Evolutionary conservation across 2,329 filamentous ascomycete genomes (phyloP).

Genomic region (Ophiostoma himal-ulmi): DNA sequence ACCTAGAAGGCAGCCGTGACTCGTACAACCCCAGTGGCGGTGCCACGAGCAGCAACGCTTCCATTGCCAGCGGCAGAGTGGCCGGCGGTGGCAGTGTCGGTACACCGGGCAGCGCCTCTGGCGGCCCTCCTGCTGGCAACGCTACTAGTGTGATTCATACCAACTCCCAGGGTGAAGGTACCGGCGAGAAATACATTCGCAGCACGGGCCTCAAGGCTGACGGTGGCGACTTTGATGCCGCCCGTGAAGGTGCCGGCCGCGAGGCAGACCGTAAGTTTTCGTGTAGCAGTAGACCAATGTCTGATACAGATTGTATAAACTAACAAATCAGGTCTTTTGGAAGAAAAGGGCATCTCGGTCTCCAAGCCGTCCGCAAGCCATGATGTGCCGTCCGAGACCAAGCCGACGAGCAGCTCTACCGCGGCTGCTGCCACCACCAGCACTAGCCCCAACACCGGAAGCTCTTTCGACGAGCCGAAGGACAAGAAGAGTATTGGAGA

Average conservation of each 20-base stretch:
- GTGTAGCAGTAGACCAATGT: constrained; percentile 16
- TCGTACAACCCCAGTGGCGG: constrained; percentile 28
- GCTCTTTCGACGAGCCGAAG: background rate
- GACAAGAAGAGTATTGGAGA: constrained; percentile 45
- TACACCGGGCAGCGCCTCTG: background rate
- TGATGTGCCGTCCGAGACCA: constrained; percentile 23
- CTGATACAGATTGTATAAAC: background rate
- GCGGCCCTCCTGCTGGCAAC: background rate
- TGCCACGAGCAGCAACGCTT: background rate
- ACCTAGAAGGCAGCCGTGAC: constrained; percentile 34
- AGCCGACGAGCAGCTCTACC: constrained; percentile 22
- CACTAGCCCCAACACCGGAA: background rate
- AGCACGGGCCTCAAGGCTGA: constrained; percentile 56
- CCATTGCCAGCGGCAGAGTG: background rate
- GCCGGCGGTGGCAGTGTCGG: constrained; percentile 3
- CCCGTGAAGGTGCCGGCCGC: constrained; percentile 56
- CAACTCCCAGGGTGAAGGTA: constrained; percentile 40
- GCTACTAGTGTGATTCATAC: constrained; percentile 27
- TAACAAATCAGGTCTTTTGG: constrained; percentile 43
- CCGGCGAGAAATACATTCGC: constrained; percentile 53
- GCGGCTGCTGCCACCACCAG: constrained; percentile 21
- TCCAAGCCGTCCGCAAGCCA: constrained; percentile 14
- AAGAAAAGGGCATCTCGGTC: constrained; percentile 45
- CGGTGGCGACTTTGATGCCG: constrained; percentile 62
- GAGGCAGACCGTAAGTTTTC: constrained; percentile 56